Conservation (phyloP, 2,329 filamentous ascomycete genomes). For the Tolypocladium album region DNA sequence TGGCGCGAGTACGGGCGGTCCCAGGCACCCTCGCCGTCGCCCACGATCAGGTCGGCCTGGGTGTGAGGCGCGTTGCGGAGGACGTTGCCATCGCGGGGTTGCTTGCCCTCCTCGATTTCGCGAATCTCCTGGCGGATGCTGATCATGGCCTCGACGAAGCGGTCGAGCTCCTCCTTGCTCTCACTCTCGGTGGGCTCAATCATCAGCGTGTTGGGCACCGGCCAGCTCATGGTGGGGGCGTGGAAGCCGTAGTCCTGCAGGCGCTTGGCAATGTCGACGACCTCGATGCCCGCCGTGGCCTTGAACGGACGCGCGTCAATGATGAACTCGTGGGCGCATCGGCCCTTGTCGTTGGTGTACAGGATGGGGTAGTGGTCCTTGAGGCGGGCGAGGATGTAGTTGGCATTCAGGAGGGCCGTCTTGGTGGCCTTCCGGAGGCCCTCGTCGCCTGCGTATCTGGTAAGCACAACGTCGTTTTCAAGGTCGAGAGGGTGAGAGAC, state of each 20-base stretch:
- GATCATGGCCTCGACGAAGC: conserved; percentile 85
- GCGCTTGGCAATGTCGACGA: conserved; percentile 91
- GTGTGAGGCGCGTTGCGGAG: conserved; percentile 85
- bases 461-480: neutral
- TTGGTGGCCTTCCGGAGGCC: conserved; percentile 85
- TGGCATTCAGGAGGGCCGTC: conserved; percentile 88
- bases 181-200: conserved; percentile 95
- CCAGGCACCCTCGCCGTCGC: conserved; percentile 52
- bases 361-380: conserved; percentile 79
- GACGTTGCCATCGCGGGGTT: conserved; percentile 67
- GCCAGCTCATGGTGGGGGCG: conserved; percentile 94
- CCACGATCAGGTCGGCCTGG: conserved; percentile 64
- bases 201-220: conserved; percentile 91
- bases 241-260: conserved; percentile 97
- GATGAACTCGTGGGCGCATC: conserved; percentile 96
- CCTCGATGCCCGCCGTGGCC: conserved; percentile 73
- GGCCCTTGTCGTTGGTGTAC: conserved; percentile 82
- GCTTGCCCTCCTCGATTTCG: conserved; percentile 68
- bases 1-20: conserved; percentile 70
- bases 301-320: conserved; percentile 80
- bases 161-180: conserved; percentile 82
- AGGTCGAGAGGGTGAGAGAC: conserved; percentile 5
- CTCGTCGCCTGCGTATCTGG: conserved; percentile 20
- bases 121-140: conserved; percentile 77
- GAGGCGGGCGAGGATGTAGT: conserved; percentile 87